Evolutionary conservation across 2,329 filamentous ascomycete species (phyloP).

Genomic region (Botrytis deweyae): DNA sequence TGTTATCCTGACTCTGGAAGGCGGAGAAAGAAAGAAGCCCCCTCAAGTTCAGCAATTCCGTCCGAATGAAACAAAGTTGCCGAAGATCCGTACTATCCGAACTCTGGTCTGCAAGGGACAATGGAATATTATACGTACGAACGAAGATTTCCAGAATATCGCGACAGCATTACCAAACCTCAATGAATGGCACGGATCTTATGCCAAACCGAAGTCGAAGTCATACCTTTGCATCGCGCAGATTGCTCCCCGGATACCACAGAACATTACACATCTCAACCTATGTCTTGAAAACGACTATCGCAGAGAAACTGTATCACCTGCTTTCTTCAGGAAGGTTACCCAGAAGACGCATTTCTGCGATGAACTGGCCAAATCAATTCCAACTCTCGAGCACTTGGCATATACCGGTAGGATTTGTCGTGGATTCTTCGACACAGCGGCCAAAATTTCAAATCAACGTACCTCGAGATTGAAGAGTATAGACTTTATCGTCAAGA

Average conservation of each 20-base stretch:
- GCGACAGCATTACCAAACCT: slow-evolving; percentile 63
- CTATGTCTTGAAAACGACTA: slow-evolving; percentile 73
- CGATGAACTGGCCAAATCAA: slow-evolving; percentile 57
- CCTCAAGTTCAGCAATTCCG: slow-evolving; percentile 62
- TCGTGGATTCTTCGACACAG: slow-evolving; percentile 63
- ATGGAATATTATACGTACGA: slow-evolving; percentile 70
- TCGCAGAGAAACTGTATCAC: slow-evolving; percentile 60
- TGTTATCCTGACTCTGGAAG: slow-evolving; percentile 69
- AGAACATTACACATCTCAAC: slow-evolving; percentile 60
- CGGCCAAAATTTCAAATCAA: slow-evolving; percentile 51
- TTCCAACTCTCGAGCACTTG: slow-evolving; percentile 64
- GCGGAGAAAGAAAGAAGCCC: slow-evolving; percentile 74
- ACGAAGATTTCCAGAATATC: slow-evolving; percentile 62
- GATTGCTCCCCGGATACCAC: slow-evolving; percentile 58
- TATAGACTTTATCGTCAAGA: slow-evolving; percentile 71
- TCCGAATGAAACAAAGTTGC: slow-evolving; percentile 20
- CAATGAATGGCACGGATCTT: slow-evolving; percentile 52
- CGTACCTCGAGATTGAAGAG: slow-evolving; percentile 55
- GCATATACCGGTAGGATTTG: slow-evolving; percentile 73
- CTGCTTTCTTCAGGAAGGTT: slow-evolving; percentile 61
- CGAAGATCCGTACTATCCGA: slow-evolving; percentile 50
- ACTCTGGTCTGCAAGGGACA: slow-evolving; percentile 73
- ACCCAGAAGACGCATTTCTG: slow-evolving; percentile 62
- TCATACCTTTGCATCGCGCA: slow-evolving; percentile 68
- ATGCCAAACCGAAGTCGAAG: slow-evolving; percentile 71